Percentiles rank a stretch among this genome's conserved stretches.
Evolutionary conservation across 2,329 filamentous ascomycete genomes (phyloP).

Genomic region (Ceratocystis harringtonii): DNA sequence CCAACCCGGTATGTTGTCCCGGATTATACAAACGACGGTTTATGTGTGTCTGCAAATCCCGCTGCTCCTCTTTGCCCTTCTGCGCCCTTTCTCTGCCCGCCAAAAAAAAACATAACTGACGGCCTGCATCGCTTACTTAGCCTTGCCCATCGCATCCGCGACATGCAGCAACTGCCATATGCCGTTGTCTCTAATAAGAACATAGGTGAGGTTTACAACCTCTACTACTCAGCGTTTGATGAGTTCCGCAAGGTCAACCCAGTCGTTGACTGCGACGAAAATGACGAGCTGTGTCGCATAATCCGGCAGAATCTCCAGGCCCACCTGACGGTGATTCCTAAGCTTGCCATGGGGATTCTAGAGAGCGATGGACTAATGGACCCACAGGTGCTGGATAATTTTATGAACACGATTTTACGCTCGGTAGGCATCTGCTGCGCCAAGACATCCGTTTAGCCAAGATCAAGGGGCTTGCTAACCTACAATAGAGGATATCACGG

Average conservation of each 20-base stretch:
- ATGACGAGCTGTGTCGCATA: constrained; percentile 70
- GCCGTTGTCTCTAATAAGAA: constrained; percentile 92
- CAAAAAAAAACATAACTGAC: neutral
- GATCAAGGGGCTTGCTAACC: neutral
- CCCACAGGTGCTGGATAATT: constrained; percentile 67
- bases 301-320: constrained; percentile 68
- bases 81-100: too few relatives aligned
- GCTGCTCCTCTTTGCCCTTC: too few relatives aligned
- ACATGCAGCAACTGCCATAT: constrained; percentile 94
- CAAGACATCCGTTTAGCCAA: neutral
- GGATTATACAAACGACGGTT: neutral
- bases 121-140: constrained; percentile 28
- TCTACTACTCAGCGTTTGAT: constrained; percentile 96
- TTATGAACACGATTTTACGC: constrained; percentile 87
- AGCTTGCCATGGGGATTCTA: constrained; percentile 83
- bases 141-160: constrained; percentile 82
- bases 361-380: constrained; percentile 77
- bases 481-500: constrained; percentile 65
- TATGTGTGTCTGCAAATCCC: neutral
- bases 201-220: constrained; percentile 85
- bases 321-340: constrained; percentile 85
- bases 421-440: constrained; percentile 44
- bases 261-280: constrained; percentile 74
- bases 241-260: constrained; percentile 70
- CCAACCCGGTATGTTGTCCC: constrained; percentile 50